Evolutionary conservation across 163 green algal genomes (phyloP), one percentile per base, ranked within the genome.

Genomic region (Chlamydomonas reinhardtii): DNA sequence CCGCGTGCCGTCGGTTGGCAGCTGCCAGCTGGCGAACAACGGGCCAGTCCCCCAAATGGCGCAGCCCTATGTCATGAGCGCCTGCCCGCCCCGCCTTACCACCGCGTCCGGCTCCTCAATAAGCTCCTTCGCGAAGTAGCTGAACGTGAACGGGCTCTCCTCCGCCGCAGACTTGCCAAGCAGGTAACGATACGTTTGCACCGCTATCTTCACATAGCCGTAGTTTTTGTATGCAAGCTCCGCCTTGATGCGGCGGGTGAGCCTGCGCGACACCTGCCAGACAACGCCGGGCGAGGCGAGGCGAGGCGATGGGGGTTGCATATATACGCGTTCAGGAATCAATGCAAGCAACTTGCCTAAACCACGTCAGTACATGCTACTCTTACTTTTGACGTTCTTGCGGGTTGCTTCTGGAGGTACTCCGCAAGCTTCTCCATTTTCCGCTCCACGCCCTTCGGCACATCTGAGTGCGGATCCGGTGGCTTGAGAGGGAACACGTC

Each of bases 361-460:
- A 56, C 19, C 19, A 14, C 19, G 19, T 14, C 48, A 56, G 14
- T 56, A 14, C 2, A 17, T 17, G 11, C 48, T 11, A 9, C 31
- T 43, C 77, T 27, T 68, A 91, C 91, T 90, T 94, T 94, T 29
- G 82, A 74, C 6, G 90, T 90, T 52, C 91, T 91, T n/a, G 69
- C 73, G 25, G 91, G 91, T 31, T 93, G 92, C 29, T 83, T 85
- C 29, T 92, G 76, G 25, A 92, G 64, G 64, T 94, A 94, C 71
- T 94, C 91, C 35, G 92, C 85, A 61, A 94, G 70, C 81, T 94
- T 94, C 16, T 83, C 88, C 32, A 93, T 92, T 76, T 92, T 93
- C 11, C 91, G 81, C 35, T 72, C 74, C 24, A 92, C 73, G 4
- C 82, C 73, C 8, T 83, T 74, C 56, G 89, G 75, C 16, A 93